Evolutionary conservation across 805 yeast genomes (phyloP), one percentile per base, ranked within the genome.

Genomic region (Candida mattraensis): DNA sequence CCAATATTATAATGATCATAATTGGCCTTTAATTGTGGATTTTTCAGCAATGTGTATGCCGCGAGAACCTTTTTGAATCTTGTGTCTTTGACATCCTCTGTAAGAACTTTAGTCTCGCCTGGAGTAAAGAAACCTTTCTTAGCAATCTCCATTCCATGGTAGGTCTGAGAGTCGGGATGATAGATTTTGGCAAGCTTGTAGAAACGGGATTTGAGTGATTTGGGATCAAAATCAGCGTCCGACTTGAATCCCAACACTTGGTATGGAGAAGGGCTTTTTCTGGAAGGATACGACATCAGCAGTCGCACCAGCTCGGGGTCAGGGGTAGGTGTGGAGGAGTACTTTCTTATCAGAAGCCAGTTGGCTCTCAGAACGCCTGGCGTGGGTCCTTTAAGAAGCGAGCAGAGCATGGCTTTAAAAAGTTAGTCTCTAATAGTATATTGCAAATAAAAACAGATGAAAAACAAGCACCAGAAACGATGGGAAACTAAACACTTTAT

Each of bases 151-250:
- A 39, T 41, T n/a, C 58, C 58, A 27, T 51, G 44, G 22, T 44
- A 49, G 10, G 45, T 29, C 24, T 37, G 42, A 5, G 63, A 48
- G 45, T 88, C 97, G 0, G 97, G 96, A 55, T 88, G 96, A 50
- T 88, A 88, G 7, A 79, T 53, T 56, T 83, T 85, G 8, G 88
- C 88, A 30, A 77, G 63, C 35, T 73, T 67, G 46, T 72, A 75
- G 51, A 81, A 83, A 28, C 70, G 70, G 17, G 61, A 44, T 41
- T 75, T 75, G 32, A 81, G 59, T 19, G 56, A 44, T 8, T 49
- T 57, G 32, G 56, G 56, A 37, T 70, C 70, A 27, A 71, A 58
- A 16, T 54, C 54, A 1, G 49, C 48, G 0, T 58, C 55, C 5
- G 43, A 43, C 3, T 56, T 44, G 17, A 76, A 51, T 4, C 72